These are phyloP conservation scores for Yamadazyma atlantica DNA, from an alignment of 1,139 yeast species.

Conservation along the genomic window DNA sequence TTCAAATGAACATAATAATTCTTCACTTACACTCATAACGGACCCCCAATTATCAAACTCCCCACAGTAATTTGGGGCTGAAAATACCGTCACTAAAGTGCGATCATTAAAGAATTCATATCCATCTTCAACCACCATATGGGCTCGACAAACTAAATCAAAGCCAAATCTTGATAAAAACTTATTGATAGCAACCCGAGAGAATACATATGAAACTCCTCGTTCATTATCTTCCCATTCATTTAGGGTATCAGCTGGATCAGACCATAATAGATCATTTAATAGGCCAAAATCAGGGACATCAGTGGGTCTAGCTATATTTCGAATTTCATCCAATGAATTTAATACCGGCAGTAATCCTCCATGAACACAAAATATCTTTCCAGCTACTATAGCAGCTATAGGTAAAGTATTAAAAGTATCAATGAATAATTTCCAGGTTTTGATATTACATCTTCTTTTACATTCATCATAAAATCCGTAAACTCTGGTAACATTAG, in stretches of 20 bases:
- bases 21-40: constrained; percentile 95
- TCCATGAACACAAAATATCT: constrained; percentile 96
- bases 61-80: constrained; percentile 97
- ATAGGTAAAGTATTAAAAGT: constrained; percentile 89
- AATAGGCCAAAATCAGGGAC: constrained; percentile 94
- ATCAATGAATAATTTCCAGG: constrained; percentile 97
- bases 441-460: constrained; percentile 93
- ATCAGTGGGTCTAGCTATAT: constrained; percentile 92
- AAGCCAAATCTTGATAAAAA: constrained; percentile 85
- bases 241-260: constrained; percentile 90
- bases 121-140: constrained; percentile 99
- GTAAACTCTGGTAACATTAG: constrained; percentile 93
- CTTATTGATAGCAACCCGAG: constrained; percentile 87
- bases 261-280: constrained; percentile 93
- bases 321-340: constrained; percentile 87
- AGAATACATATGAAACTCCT: constrained; percentile 95
- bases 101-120: constrained; percentile 95
- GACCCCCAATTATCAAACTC: constrained; percentile 99
- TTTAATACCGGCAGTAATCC: constrained; percentile 91
- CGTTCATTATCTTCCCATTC: constrained; percentile 99
- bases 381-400: constrained; percentile 94
- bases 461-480: constrained; percentile 98
- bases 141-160: constrained; percentile 95
- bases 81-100: constrained; percentile 89
- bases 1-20: constrained; percentile 87